Evolutionary conservation across 2,329 filamentous ascomycete species (phyloP).

Genomic region (Dryadomyces sulphureus): DNA sequence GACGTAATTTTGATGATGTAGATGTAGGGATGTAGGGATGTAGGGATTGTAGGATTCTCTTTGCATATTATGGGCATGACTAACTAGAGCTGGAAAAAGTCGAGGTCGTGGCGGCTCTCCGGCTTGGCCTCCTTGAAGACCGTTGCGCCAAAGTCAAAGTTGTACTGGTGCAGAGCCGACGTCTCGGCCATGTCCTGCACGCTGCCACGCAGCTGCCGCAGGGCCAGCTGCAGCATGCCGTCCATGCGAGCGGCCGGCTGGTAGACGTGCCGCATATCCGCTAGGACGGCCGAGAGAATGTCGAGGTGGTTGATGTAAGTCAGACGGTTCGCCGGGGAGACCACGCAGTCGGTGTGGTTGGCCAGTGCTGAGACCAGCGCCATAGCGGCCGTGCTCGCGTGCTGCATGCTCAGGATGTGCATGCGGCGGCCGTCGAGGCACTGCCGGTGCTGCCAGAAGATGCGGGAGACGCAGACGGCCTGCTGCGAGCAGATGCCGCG

Average conservation of each 20-base stretch:
- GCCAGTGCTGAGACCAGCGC: slow-evolving; percentile 35
- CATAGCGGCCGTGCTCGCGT: slow-evolving; percentile 38
- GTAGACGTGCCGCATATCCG: slow-evolving; percentile 37
- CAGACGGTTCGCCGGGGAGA: slow-evolving; percentile 17
- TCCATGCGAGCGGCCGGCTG: slow-evolving; percentile 40
- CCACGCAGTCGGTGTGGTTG: slow-evolving; percentile 11
- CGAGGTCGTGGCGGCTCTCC: background rate
- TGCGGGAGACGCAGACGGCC: slow-evolving; percentile 34
- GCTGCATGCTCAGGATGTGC: slow-evolving; percentile 34
- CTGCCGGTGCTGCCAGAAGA: slow-evolving; percentile 40
- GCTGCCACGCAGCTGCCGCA: slow-evolving; percentile 25
- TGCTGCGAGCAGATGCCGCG: slow-evolving; percentile 39
- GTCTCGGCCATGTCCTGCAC: no score
- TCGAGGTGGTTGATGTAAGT: slow-evolving; percentile 32
- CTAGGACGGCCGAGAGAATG: slow-evolving; percentile 33
- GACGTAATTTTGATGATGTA: no score
- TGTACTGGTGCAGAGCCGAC: no score
- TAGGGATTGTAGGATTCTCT: no score
- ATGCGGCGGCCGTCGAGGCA: slow-evolving; percentile 35
- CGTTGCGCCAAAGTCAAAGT: no score
- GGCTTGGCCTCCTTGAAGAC: background rate
- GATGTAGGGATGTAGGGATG: no score
- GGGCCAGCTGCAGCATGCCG: slow-evolving; percentile 34
- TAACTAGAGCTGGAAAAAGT: background rate
- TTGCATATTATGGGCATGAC: no score